These are phyloP conservation scores for Neoscytalidium dimidiatum DNA, from an alignment of 2,329 filamentous ascomycete species.

Conservation along the genomic window DNA sequence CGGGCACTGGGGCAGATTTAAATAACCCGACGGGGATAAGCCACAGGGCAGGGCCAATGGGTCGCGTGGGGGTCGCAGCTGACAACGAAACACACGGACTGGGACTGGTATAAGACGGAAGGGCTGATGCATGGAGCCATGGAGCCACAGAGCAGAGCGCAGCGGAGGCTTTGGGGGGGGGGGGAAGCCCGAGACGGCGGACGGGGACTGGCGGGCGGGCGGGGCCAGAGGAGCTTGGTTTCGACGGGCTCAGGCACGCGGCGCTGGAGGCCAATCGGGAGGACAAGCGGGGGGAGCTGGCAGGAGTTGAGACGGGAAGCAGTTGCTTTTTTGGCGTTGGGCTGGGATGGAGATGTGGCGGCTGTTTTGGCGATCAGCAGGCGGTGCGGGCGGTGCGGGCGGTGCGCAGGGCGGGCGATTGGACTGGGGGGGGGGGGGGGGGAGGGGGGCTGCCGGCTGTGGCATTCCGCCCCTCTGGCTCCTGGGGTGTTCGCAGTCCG, in stretches of 20 bases:
- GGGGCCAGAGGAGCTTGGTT: background rate
- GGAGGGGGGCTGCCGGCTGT: no score
- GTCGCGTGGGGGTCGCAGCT: background rate
- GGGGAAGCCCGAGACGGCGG: background rate
- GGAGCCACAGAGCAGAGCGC: background rate
- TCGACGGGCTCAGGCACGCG: background rate
- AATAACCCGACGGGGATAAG: background rate
- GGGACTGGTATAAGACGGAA: background rate
- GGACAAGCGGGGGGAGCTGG: background rate
- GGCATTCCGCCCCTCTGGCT: no score
- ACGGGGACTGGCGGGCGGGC: background rate
- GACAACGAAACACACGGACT: background rate
- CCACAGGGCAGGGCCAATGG: background rate
- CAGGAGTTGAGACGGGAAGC: background rate
- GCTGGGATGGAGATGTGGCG: background rate
- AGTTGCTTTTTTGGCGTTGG: background rate
- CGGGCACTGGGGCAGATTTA: background rate
- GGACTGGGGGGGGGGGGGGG: no score
- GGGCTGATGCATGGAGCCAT: background rate
- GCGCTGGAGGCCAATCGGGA: background rate
- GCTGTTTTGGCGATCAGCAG: background rate
- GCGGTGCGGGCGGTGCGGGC: no score
- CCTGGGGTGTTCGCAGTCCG: background rate
- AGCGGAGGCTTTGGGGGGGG: background rate
- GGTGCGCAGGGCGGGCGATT: no score